Base-by-base conservation (phyloP, 345 rosid species). In the Eutrema heterophyllum region DNA sequence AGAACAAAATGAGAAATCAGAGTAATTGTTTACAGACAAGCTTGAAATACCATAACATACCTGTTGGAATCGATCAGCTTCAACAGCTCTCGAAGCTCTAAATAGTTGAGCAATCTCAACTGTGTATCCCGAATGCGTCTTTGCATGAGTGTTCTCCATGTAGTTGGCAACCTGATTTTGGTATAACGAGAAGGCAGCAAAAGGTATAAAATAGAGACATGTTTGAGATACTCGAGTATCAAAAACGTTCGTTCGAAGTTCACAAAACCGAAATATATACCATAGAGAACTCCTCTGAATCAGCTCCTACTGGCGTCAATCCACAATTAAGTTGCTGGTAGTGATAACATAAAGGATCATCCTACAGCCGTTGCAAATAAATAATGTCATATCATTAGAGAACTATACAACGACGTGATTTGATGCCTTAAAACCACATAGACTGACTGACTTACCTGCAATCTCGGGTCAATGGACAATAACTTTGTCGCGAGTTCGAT, bases 401-500 rank as follows among this genome's bases (percentile, higher is more conserved):
- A 73, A 41, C 39, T 16, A 54, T 46, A n/a, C 2, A n/a, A 49
- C 12, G 2, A 62, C 18, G 68, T 21, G 15, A 69, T 69, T 36
- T 29, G 21, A 56, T 76, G 27, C 67, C 48, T 18, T 26, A 7
- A 18, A 35, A 24, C 24, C 32, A 64, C 57, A 59, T 26, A 75
- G 64, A 68, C 32, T 50, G 67, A 32, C 55, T 55, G 45, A 13
- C 43, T 48, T 83, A 88, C 98, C 97, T 83, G 82, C 68, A 79
- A 66, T 50, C 76, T 69, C 12, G 60, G 54, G 64, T 84, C 86
- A 67, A 82, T 82, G 53, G 77, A 79, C 81, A 93, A 79, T 81
- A 93, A 80, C 83, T 87, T 91, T 12, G 96, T 84, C 16, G 98
- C 98, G 59, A 91, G 78, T 78, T 89, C 93, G 56, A 93, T 91